Conservation (phyloP, 169 alveolate genomes). For the Perkinsus olseni region DNA sequence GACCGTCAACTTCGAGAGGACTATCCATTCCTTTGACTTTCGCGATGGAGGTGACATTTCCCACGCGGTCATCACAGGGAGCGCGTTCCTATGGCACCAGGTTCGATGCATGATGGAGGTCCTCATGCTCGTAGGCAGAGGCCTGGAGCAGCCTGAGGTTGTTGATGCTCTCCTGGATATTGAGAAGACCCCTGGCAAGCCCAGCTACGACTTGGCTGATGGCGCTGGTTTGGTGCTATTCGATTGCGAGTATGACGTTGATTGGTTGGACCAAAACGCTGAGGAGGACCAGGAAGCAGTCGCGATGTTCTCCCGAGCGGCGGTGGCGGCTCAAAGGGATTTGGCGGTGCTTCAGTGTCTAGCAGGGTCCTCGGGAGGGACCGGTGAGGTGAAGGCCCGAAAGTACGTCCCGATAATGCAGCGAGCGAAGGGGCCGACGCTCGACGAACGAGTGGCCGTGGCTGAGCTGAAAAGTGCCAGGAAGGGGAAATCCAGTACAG, state of each 20-base stretch:
- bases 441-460: neutral
- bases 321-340: neutral
- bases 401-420: neutral
- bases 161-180: constrained; percentile 46
- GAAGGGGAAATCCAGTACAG: neutral
- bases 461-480: neutral
- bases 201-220: constrained; percentile 57
- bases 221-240: constrained; percentile 53
- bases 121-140: constrained; percentile 57
- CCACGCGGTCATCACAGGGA: constrained; percentile 50
- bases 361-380: neutral
- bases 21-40: neutral
- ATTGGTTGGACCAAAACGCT: neutral
- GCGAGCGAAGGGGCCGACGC: constrained; percentile 9
- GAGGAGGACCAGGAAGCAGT: neutral
- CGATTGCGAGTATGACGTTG: constrained; percentile 59
- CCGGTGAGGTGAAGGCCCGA: neutral
- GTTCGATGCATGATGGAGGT: constrained; percentile 66
- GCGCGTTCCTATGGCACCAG: constrained; percentile 71
- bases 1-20: neutral
- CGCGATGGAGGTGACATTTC: neutral
- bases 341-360: neutral
- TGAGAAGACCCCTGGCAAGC: constrained; percentile 39
- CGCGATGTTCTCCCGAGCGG: neutral
- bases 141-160: constrained; percentile 43